These are phyloP conservation scores for Casaregolazyma lundiana DNA, from an alignment of 1,139 yeast genomes.

Conservation along the genomic window DNA sequence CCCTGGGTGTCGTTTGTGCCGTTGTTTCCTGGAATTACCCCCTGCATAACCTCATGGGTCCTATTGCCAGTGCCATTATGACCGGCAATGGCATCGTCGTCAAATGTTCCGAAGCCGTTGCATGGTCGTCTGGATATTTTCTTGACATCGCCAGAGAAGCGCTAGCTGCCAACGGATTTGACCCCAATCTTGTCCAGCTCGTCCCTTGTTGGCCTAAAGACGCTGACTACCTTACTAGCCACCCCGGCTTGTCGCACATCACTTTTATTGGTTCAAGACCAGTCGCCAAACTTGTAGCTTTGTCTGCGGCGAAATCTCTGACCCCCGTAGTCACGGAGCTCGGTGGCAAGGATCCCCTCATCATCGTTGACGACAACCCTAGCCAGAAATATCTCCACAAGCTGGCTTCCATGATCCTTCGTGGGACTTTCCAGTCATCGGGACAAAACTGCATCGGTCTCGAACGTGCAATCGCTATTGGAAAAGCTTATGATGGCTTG, in stretches of 20 bases:
- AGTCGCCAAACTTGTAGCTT: constrained; percentile 78
- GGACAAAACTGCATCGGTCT: constrained; percentile 98
- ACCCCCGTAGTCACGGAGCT: constrained; percentile 93
- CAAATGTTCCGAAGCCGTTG: constrained; percentile 92
- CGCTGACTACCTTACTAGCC: constrained; percentile 80
- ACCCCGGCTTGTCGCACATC: constrained; percentile 75
- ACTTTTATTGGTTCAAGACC: constrained; percentile 95
- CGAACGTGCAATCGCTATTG: constrained; percentile 81
- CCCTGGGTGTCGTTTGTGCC: constrained; percentile 82
- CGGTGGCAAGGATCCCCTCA: constrained; percentile 91
- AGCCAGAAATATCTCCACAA: constrained; percentile 42
- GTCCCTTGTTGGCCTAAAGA: constrained; percentile 74
- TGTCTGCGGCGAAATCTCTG: constrained; percentile 67
- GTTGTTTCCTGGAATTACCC: constrained; percentile 97
- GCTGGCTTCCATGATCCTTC: constrained; percentile 75
- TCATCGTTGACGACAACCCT: constrained; percentile 59
- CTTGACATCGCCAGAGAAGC: constrained; percentile 65
- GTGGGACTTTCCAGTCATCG: constrained; percentile 95
- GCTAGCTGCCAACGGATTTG: constrained; percentile 64
- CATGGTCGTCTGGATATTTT: constrained; percentile 88
- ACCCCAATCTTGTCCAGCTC: constrained; percentile 79
- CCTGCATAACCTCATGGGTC: constrained; percentile 82
- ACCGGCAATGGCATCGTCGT: constrained; percentile 88
- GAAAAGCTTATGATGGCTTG: constrained; percentile 58
- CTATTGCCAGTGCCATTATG: constrained; percentile 79